Conservation (phyloP, 2,329 filamentous ascomycete genomes). For the Rhynchosporium agropyri region DNA sequence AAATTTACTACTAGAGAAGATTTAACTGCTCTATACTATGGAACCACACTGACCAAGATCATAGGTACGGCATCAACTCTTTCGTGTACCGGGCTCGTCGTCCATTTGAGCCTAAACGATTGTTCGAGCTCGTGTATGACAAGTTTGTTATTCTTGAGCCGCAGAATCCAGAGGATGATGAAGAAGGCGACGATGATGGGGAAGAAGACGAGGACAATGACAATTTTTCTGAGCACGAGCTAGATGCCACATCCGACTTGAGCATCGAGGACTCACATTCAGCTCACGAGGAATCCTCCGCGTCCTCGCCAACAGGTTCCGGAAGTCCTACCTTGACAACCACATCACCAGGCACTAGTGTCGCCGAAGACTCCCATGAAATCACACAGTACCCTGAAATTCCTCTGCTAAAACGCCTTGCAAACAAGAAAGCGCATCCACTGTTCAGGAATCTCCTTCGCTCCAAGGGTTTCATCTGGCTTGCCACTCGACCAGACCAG, state of each 20-base stretch:
- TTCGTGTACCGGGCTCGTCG: constrained; percentile 67
- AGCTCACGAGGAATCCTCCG: not conserved
- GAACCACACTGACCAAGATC: not conserved
- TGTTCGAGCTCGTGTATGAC: constrained; percentile 48
- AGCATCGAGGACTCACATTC: constrained; percentile 9
- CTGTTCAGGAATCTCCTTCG: constrained; percentile 46
- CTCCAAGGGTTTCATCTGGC: constrained; percentile 50
- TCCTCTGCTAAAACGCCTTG: constrained; percentile 27
- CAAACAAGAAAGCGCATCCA: constrained; percentile 46
- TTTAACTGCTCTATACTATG: not conserved
- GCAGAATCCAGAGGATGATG: constrained; percentile 37
- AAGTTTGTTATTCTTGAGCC: constrained; percentile 47
- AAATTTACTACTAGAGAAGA: not conserved
- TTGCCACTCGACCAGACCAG: constrained; percentile 46
- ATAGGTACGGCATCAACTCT: constrained; percentile 66
- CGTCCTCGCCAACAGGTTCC: not conserved
- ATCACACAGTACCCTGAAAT: constrained; percentile 34
- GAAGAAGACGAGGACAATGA: constrained; percentile 38
- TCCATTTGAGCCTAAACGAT: constrained; percentile 49
- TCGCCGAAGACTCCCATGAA: constrained; percentile 39
- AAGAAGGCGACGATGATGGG: constrained; percentile 39
- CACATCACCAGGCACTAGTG: not conserved
- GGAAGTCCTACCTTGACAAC: constrained; percentile 5
- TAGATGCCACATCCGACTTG: not conserved
- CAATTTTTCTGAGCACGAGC: constrained; percentile 24